Evolutionary conservation across 768 basidiomycete genomes (phyloP).

Genomic region (Panaeolus cyanescens): DNA sequence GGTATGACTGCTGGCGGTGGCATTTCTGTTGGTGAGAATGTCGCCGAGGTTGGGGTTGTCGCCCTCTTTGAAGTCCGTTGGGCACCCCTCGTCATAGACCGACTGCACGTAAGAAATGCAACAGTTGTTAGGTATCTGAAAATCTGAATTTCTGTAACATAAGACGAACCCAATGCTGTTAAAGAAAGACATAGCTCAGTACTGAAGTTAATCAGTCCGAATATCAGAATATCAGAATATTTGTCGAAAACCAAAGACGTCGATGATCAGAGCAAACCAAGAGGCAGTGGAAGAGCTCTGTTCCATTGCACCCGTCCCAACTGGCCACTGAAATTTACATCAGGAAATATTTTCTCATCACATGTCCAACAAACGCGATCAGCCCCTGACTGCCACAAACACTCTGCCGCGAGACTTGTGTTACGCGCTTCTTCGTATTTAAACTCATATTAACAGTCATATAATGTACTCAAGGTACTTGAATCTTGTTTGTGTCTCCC

Average conservation of each 20-base stretch:
- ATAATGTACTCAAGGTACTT: no score
- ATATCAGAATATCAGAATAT: constrained; percentile 5
- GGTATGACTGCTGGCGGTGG: constrained; percentile 36
- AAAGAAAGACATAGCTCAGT: constrained; percentile 73
- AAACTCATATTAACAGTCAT: no score
- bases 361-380: no score
- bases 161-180: constrained; percentile 72
- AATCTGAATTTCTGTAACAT: background rate
- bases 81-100: constrained; percentile 68
- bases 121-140: constrained; percentile 2
- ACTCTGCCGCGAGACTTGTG: no score
- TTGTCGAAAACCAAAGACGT: constrained; percentile 3
- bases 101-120: constrained; percentile 37
- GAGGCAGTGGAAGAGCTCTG: background rate
- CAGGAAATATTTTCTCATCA: constrained; percentile 5
- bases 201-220: constrained; percentile 35
- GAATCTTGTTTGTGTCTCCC: no score
- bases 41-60: constrained; percentile 72
- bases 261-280: background rate
- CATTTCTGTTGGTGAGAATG: constrained; percentile 50
- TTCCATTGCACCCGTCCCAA: background rate
- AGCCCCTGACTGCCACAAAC: no score
- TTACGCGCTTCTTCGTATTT: no score
- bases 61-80: constrained; percentile 66
- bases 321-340: background rate